phyloP scores from a whole-genome alignment of 805 yeast genomes.

The Ogataea minuta region DNA sequence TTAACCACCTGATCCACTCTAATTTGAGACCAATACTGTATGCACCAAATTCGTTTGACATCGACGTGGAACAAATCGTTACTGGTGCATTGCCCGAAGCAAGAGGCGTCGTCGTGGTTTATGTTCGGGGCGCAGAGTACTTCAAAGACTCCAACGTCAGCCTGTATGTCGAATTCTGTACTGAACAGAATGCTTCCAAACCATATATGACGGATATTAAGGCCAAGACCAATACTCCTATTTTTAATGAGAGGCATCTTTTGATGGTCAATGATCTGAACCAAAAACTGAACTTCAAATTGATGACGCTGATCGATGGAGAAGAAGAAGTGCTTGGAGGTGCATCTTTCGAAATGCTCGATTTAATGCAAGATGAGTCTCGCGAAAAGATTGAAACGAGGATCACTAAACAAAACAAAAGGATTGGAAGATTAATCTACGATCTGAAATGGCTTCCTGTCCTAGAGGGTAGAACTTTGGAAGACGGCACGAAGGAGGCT shows the following conservation, averaged over 20 bases:
- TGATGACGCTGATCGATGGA: constrained; percentile 56
- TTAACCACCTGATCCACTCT: constrained; percentile 65
- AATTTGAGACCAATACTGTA: constrained; percentile 74
- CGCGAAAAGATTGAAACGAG: constrained; percentile 44
- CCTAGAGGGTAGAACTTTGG: constrained; percentile 41
- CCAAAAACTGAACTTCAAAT: constrained; percentile 53
- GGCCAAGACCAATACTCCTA: constrained; percentile 53
- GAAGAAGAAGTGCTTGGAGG: constrained; percentile 52
- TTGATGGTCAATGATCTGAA: constrained; percentile 56
- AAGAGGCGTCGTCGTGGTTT: constrained; percentile 65
- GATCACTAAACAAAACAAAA: constrained; percentile 48
- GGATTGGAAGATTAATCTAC: constrained; percentile 58
- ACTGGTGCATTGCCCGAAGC: constrained; percentile 64
- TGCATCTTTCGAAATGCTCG: constrained; percentile 54
- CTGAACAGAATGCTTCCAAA: constrained; percentile 36
- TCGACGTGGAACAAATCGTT: constrained; percentile 71
- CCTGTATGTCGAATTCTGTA: constrained; percentile 41
- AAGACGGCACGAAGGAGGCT: constrained; percentile 48
- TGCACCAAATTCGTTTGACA: constrained; percentile 77
- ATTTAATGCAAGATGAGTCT: constrained; percentile 53
- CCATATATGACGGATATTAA: constrained; percentile 51
- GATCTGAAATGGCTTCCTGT: constrained; percentile 54
- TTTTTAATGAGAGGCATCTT: constrained; percentile 65
- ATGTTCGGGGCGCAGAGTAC: constrained; percentile 51
- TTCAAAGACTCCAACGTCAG: constrained; percentile 46